A percentile compares a stretch with the other conserved stretches of the same genome.
Evolutionary conservation across 371 early-diverging fungal species (phyloP).

Genomic region (Syncephalastrum sp.): DNA sequence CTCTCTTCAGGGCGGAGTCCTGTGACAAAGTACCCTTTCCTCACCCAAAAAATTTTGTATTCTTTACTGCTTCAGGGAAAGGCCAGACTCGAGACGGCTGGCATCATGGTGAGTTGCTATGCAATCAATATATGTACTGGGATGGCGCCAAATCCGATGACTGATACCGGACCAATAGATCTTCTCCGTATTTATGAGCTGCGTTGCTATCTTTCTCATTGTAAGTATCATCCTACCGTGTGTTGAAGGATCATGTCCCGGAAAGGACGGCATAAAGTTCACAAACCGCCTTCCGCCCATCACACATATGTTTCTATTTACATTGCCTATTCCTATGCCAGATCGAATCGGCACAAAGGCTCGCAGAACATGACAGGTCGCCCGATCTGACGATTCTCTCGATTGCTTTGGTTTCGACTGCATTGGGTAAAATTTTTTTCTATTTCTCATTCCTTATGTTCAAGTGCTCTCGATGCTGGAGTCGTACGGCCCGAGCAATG

Average conservation of each 20-base stretch:
- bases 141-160: neutral
- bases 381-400: conserved; percentile 60
- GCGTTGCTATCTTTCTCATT: conserved; percentile 84
- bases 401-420: conserved; percentile 66
- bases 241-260: neutral
- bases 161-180: conserved; percentile 7
- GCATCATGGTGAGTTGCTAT: conserved; percentile 71
- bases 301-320: conserved; percentile 1
- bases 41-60: no score
- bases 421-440: conserved; percentile 52
- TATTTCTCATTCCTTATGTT: no score
- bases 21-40: no score
- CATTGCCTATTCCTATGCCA: conserved; percentile 10
- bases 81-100: conserved; percentile 86
- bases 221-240: conserved; percentile 35
- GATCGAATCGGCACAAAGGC: conserved; percentile 64
- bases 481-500: neutral
- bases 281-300: no score
- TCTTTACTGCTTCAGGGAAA: conserved; percentile 61
- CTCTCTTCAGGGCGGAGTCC: neutral
- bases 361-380: conserved; percentile 31
- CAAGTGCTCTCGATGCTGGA: no score
- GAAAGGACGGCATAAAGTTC: no score
- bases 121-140: neutral
- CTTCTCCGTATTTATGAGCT: conserved; percentile 88